Base-by-base conservation (phyloP, 139 green algal species). In the Pseudopediastrum boryanum region DNA sequence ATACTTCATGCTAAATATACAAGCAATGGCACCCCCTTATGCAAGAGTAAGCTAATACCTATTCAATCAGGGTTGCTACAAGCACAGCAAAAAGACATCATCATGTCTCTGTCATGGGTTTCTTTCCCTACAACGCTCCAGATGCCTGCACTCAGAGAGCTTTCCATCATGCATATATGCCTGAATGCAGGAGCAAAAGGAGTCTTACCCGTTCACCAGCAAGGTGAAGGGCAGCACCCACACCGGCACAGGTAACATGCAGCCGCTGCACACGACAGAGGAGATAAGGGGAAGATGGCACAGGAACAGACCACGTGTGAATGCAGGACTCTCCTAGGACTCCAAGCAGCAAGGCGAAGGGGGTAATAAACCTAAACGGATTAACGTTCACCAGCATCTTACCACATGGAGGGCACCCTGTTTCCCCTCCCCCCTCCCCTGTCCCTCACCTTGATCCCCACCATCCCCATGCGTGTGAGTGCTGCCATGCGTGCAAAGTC, bases 401-500 rank as follows among this genome's bases (percentile, higher is more conserved):
- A 12, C 4, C 59, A 67, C 16, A 39, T 42, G 27, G 5, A 12
- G 7, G 59, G 23, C 27, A 27, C n/a, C 10, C 8, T 8, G 8
- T 6, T 7, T 25, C 54, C 54, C 54, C 54, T 6, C 54, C 5
- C 31, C 54, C 54, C 54, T 13, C 54, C 7, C 54, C 10, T 13
- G 8, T 7, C 31, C 46, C 75, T 39, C 63, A 81, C 62, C 75
- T 81, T 75, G 62, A 74, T 50, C 25, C 75, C 61, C 9, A 81
- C 38, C 29, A 56, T 46, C 3, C 75, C 75, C 51, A 61, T 61
- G n/a, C 73, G 43, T n/a, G 73, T 80, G 43, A 72, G 21, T 13
- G 50, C 59, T 9, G 42, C 59, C 50, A 63, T 61, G 38, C 71
- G 58, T 9, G 73, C 73, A 25, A 65, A 80, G 31, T 80, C 73